Percentiles rank a stretch among this genome's conserved stretches.
Evolutionary conservation across 495 filamentous ascomycete species (phyloP).

Genomic region (Aspergillus haitiensis): DNA sequence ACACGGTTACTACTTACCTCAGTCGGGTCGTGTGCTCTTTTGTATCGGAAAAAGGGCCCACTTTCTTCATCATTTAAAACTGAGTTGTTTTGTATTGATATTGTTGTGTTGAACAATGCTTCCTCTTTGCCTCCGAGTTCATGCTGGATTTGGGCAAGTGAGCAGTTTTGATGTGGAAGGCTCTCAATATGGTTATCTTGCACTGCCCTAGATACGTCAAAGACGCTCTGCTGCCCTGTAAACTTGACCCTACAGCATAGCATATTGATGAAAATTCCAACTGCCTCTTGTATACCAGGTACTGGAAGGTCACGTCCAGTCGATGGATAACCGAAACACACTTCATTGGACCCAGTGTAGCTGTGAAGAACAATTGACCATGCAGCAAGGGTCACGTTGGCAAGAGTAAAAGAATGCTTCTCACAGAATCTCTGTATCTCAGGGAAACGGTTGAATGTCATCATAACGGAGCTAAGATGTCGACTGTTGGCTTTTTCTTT

Average conservation of each 20-base stretch:
- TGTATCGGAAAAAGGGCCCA: conserved; percentile 40
- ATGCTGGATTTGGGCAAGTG: conserved; percentile 56
- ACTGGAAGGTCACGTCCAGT: conserved; percentile 52
- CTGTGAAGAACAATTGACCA: conserved; percentile 58
- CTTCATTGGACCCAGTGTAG: conserved; percentile 53
- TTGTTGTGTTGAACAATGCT: conserved; percentile 56
- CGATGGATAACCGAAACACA: conserved; percentile 60
- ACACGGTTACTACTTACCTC: conserved; percentile 35
- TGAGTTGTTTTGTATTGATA: conserved; percentile 54
- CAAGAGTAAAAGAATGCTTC: conserved; percentile 47
- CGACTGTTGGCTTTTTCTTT: conserved; percentile 11
- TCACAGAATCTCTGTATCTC: conserved; percentile 50
- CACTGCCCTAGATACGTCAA: conserved; percentile 43
- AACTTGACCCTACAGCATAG: conserved; percentile 54
- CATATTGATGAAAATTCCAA: conserved; percentile 59
- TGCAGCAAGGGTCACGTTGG: conserved; percentile 53
- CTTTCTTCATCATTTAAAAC: conserved; percentile 35
- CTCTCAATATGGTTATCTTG: conserved; percentile 52
- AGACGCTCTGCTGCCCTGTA: conserved; percentile 31
- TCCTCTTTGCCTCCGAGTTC: conserved; percentile 51
- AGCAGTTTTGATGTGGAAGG: conserved; percentile 53
- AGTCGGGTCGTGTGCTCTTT: conserved; percentile 48
- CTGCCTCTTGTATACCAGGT: conserved; percentile 51
- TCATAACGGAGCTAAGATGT: conserved; percentile 27
- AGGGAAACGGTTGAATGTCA: conserved; percentile 29